Evolutionary conservation across 2,329 filamentous ascomycete species (phyloP).

Genomic region (Colletotrichum eremochloae): DNA sequence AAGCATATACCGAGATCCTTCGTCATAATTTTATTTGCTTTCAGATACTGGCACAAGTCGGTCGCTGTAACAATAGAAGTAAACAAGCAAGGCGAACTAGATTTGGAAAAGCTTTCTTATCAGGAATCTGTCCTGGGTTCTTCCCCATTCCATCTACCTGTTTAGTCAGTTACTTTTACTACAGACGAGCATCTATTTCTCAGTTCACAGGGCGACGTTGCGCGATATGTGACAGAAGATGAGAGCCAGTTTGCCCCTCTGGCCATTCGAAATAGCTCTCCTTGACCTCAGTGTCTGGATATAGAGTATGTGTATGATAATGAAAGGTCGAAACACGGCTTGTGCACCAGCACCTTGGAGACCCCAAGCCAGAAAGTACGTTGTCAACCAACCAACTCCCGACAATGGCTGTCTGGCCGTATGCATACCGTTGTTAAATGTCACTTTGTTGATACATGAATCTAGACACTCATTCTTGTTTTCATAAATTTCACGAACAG

Average conservation of each 20-base stretch:
- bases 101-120: too few relatives aligned
- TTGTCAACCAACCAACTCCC: background rate
- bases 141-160: background rate
- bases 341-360: constrained; percentile 53
- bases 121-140: background rate
- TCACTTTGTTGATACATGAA: constrained; percentile 55
- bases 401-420: constrained; percentile 45
- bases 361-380: constrained; percentile 49
- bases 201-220: constrained; percentile 77
- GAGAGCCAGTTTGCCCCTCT: constrained; percentile 52
- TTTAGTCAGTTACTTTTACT: background rate
- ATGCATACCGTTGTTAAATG: constrained; percentile 51
- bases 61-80: background rate
- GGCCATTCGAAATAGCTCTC: background rate
- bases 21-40: background rate
- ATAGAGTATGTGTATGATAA: constrained; percentile 53
- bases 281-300: constrained; percentile 10
- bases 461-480: constrained; percentile 56
- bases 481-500: constrained; percentile 46
- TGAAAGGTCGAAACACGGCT: constrained; percentile 50
- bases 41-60: background rate
- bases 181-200: constrained; percentile 61
- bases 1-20: background rate
- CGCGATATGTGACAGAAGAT: constrained; percentile 77
- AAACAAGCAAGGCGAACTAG: background rate